Evolutionary conservation across 169 alveolate genomes (phyloP).

Genomic region (Cryptosporidium viatorum): DNA sequence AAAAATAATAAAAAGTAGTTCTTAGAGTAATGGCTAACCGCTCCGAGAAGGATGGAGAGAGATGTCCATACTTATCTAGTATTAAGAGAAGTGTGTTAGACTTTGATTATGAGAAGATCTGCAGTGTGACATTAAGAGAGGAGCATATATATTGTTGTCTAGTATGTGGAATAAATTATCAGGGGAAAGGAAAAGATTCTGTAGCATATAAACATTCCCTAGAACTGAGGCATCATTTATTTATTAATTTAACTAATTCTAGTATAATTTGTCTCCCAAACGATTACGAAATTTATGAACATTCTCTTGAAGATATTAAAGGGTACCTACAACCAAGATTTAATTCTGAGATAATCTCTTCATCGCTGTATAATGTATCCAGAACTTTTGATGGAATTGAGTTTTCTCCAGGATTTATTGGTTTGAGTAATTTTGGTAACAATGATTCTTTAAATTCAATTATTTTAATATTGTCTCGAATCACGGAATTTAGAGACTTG

Average conservation of each 20-base stretch:
- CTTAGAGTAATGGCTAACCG: neutral
- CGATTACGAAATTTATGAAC: slow-evolving; percentile 94
- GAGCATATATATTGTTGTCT: slow-evolving; percentile 97
- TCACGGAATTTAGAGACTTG: slow-evolving; percentile 82
- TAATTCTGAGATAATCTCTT: slow-evolving; percentile 78
- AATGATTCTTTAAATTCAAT: slow-evolving; percentile 96
- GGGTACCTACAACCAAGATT: slow-evolving; percentile 77
- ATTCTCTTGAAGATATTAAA: slow-evolving; percentile 94
- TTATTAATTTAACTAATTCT: slow-evolving; percentile 91
- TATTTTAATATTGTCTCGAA: slow-evolving; percentile 86
- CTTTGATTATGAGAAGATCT: slow-evolving; percentile 97
- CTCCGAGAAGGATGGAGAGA: slow-evolving; percentile 35
- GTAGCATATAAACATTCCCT: slow-evolving; percentile 96
- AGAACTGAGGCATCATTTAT: slow-evolving; percentile 95
- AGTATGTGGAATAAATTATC: slow-evolving; percentile 96
- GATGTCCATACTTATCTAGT: slow-evolving; percentile 95
- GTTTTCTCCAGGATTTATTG: slow-evolving; percentile 95
- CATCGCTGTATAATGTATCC: slow-evolving; percentile 84
- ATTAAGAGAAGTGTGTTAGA: slow-evolving; percentile 95
- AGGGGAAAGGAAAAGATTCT: slow-evolving; percentile 96
- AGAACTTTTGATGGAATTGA: slow-evolving; percentile 92
- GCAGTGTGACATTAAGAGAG: slow-evolving; percentile 95
- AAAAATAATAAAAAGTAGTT: neutral
- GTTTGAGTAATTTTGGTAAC: slow-evolving; percentile 94
- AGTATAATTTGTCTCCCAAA: slow-evolving; percentile 96